Evolutionary conservation across 345 rosid genomes (phyloP).

Genomic region (Camelina sativa): DNA sequence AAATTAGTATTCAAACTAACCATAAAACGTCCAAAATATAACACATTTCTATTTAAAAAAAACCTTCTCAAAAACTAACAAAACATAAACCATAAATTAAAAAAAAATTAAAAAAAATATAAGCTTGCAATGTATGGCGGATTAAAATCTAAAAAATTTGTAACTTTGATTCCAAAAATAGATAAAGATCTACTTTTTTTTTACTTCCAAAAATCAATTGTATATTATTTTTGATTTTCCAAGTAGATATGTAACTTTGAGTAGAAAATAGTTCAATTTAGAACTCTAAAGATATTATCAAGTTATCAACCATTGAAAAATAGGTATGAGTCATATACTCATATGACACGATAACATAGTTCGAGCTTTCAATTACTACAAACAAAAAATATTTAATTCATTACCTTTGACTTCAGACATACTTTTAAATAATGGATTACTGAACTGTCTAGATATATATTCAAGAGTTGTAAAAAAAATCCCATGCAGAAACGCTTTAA

Average conservation of each 20-base stretch:
- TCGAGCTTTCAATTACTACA: constrained; percentile 9
- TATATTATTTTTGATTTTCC: too few relatives aligned
- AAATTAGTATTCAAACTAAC: too few relatives aligned
- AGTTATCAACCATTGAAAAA: not conserved
- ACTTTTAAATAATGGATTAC: not conserved
- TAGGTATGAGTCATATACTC: constrained; percentile 1
- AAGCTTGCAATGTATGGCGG: too few relatives aligned
- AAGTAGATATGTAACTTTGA: constrained; percentile 2
- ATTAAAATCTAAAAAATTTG: too few relatives aligned
- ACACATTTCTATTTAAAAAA: too few relatives aligned
- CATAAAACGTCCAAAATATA: too few relatives aligned
- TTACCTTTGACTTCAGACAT: constrained; percentile 28
- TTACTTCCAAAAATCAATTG: too few relatives aligned
- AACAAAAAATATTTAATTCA: not conserved
- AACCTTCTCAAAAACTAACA: too few relatives aligned
- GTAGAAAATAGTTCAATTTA: not conserved
- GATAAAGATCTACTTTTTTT: too few relatives aligned
- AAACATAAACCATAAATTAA: too few relatives aligned
- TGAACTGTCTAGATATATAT: not conserved
- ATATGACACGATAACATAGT: not conserved
- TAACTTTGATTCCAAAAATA: too few relatives aligned
- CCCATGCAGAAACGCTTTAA: not conserved
- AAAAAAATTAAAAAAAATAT: too few relatives aligned
- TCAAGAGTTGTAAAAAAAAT: not conserved
- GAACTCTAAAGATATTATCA: not conserved